Base-by-base conservation (phyloP, 2,329 filamentous ascomycete species). In the Ophiosphaerella narmari region DNA sequence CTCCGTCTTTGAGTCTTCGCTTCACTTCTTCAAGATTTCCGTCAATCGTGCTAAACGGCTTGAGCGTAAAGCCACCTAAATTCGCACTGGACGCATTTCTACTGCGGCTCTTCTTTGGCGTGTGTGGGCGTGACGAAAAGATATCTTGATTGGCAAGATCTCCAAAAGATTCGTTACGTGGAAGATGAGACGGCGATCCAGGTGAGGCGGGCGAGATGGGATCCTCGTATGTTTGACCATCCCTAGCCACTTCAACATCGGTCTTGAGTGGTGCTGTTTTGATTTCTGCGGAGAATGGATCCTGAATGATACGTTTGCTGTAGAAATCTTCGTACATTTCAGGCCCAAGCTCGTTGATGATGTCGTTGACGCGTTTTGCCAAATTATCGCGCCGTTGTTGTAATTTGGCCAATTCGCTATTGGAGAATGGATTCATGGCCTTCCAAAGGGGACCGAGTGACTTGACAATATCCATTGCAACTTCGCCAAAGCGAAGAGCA, bases 401-500 rank as follows among this genome's bases (percentile, higher is more conserved):
- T 43, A 99, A 82, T 62, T 87, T 88, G 55, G 90, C 84, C 41
- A 99, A 84, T 50, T 88, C 90, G 76, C 92, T 96, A 71, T 86
- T 88, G 1, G 90, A 93, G 4, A 86, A 86, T 1, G 94, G 94
- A 63, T 89, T 88, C 65, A 97, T 82, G 58, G 90, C 94, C 31
- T 97, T 80, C 39, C 96, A 79, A 8, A 99, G 83, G 5, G 94
- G 94, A 8, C 91, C 85, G 13, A 99, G 82, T 0, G 93, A 97
- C 75, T 97, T 99, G 77, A 94, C 79, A 48, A 99, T 97, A 69
- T 99, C 94, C 91, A 99, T 97, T 44, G 93, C 94, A n/a, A 96
- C 88, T 76, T 99, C 94, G 39, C 94, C 94, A 60, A 97, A 96
- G 9, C 94, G 88, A 44, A 99, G 85, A 6, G 94, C 91, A 4